Percentiles rank a stretch among this genome's conserved stretches.
These are phyloP conservation scores for Pseudogymnoascus verrucosus DNA, from an alignment of 2,329 filamentous ascomycete genomes.

Conservation along the genomic window DNA sequence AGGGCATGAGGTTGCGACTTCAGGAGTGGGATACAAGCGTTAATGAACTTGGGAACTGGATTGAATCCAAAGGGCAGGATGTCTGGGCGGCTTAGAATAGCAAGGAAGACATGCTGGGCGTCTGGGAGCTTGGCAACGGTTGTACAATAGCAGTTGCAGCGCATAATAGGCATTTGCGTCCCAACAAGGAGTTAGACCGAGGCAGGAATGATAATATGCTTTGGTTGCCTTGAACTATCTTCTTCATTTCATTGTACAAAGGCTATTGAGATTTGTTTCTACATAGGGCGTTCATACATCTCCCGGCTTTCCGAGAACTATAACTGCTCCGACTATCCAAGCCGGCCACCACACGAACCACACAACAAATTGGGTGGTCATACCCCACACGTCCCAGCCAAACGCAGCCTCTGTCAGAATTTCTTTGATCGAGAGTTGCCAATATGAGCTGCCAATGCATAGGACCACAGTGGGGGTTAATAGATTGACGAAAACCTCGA, in stretches of 20 bases:
- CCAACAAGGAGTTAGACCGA: constrained; percentile 8
- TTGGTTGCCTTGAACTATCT: constrained; percentile 1
- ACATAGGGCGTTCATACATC: constrained; percentile 1
- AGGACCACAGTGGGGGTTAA: constrained; percentile 53
- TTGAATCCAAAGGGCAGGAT: constrained; percentile 86
- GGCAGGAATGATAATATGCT: constrained; percentile 8
- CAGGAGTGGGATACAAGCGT: constrained; percentile 95
- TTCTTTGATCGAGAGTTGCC: constrained; percentile 42
- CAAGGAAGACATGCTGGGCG: constrained; percentile 15
- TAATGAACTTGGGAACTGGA: constrained; percentile 94
- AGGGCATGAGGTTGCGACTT: constrained; percentile 78
- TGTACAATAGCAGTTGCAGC: constrained; percentile 11
- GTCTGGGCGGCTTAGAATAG: constrained; percentile 74
- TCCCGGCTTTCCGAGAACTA: constrained; percentile 38
- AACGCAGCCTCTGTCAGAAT: constrained; percentile 69
- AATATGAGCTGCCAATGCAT: constrained; percentile 39
- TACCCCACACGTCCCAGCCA: constrained; percentile 81
- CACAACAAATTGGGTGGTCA: constrained; percentile 83
- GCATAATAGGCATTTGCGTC: constrained; percentile 8
- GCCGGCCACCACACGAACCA: constrained; percentile 96
- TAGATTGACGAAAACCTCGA: constrained; percentile 46
- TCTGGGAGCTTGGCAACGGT: constrained; percentile 9
- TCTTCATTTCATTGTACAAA: background rate
- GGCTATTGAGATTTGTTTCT: background rate
- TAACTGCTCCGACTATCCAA: constrained; percentile 62